These are phyloP conservation scores for Aspergillus cejpii DNA, from an alignment of 2,329 filamentous ascomycete species.

Conservation along the genomic window DNA sequence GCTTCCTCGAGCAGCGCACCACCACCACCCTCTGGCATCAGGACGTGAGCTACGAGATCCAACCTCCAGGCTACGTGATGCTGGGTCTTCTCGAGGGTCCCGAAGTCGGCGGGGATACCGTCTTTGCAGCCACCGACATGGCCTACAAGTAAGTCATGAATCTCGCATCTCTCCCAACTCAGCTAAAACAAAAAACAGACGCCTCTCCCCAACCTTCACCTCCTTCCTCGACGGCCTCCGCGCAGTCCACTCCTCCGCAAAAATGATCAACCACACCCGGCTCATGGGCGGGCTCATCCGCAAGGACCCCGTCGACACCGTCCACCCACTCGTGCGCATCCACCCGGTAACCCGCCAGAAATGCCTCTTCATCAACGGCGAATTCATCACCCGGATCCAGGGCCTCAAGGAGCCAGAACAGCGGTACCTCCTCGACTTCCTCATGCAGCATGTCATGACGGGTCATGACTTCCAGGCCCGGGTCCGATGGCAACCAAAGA, in stretches of 20 bases:
- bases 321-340: slow-evolving; percentile 44
- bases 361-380: slow-evolving; percentile 45
- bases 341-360: slow-evolving; percentile 47
- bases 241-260: slow-evolving; percentile 38
- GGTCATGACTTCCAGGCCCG: slow-evolving; percentile 46
- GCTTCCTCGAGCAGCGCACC: slow-evolving; percentile 39
- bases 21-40: slow-evolving; percentile 47
- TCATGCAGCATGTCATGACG: slow-evolving; percentile 43
- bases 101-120: slow-evolving; percentile 46
- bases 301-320: slow-evolving; percentile 41
- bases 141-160: slow-evolving; percentile 38
- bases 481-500: slow-evolving; percentile 45
- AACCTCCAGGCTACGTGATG: slow-evolving; percentile 45
- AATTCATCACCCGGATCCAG: slow-evolving; percentile 45
- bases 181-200: slow-evolving; percentile 17
- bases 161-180: not conserved
- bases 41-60: slow-evolving; percentile 46
- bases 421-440: slow-evolving; percentile 43
- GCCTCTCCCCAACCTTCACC: slow-evolving; percentile 49
- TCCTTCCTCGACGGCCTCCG: slow-evolving; percentile 30
- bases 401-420: slow-evolving; percentile 46
- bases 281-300: slow-evolving; percentile 41
- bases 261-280: slow-evolving; percentile 41
- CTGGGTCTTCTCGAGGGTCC: slow-evolving; percentile 46
- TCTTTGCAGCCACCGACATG: slow-evolving; percentile 42